Percentiles rank a stretch among this genome's conserved stretches.
phyloP scores from a whole-genome alignment of 768 basidiomycete species.

The Tylopilus felleus region DNA sequence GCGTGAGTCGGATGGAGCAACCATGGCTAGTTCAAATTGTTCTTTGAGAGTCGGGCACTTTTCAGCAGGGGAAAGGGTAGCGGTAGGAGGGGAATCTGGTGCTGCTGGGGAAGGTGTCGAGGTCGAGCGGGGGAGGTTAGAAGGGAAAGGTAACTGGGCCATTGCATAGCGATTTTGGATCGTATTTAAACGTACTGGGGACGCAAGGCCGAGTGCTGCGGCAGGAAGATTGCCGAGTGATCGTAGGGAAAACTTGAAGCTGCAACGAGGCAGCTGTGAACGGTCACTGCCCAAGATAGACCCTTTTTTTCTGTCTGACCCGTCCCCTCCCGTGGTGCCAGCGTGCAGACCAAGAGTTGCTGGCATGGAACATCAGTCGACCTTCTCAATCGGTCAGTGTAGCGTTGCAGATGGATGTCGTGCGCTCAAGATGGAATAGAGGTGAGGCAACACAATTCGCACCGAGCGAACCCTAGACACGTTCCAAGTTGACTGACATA shows the following conservation, averaged over 20 bases:
- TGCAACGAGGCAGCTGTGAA: constrained; percentile 22
- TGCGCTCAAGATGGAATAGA: not conserved
- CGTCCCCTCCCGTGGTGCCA: not conserved
- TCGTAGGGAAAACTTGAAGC: constrained; percentile 1
- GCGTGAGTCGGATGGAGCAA: constrained; percentile 29
- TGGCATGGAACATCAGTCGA: not conserved
- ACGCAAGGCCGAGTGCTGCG: constrained; percentile 15
- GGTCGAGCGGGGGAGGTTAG: constrained; percentile 1
- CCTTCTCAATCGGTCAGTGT: not conserved
- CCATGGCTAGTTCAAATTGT: constrained; percentile 23
- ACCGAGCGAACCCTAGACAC: not conserved
- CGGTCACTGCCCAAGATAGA: not conserved
- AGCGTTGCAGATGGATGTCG: not conserved
- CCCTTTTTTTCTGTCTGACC: not conserved
- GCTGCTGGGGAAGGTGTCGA: not conserved
- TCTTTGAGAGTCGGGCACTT: constrained; percentile 3
- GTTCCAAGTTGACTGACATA: not conserved
- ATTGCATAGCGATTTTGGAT: not conserved
- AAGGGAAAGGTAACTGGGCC: constrained; percentile 11
- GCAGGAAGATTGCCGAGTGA: constrained; percentile 1
- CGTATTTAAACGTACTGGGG: constrained; percentile 27
- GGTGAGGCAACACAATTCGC: not conserved
- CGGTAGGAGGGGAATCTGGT: not conserved
- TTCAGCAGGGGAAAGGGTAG: not conserved
- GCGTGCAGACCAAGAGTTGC: not conserved